These are phyloP conservation scores for Amphibolis antarctica DNA, from an alignment of 106 monocot genomes.

Conservation along the genomic window DNA sequence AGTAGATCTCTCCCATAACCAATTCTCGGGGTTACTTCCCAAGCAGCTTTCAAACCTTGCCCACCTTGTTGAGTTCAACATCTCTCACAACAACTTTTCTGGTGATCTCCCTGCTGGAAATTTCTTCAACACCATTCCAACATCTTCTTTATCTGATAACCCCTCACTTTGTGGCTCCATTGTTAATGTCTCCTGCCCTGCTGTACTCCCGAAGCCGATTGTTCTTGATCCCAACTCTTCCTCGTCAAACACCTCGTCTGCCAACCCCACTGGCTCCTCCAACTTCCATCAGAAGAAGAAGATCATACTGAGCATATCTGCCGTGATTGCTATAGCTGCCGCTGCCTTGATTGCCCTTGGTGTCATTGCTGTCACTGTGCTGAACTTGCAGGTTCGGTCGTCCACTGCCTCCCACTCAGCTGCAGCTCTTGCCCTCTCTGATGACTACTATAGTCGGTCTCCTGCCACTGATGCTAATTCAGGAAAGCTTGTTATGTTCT, in stretches of 20 bases:
- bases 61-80: conserved; percentile 50
- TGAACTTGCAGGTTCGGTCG: conserved; percentile 46
- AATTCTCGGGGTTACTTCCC: conserved; percentile 54
- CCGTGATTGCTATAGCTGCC: conserved; percentile 73
- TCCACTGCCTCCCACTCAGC: conserved; percentile 23
- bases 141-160: conserved; percentile 60
- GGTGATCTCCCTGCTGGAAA: conserved; percentile 61
- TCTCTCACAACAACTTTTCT: conserved; percentile 64
- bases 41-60: conserved; percentile 53
- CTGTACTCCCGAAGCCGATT: conserved; percentile 80
- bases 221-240: conserved; percentile 84
- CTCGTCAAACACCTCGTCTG: conserved; percentile 15
- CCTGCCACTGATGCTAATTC: conserved; percentile 49
- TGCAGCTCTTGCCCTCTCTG: conserved; percentile 30
- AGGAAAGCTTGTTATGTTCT: conserved; percentile 81
- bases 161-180: conserved; percentile 62
- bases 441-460: conserved; percentile 46
- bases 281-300: conserved; percentile 41
- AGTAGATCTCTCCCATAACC: conserved; percentile 61
- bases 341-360: conserved; percentile 58
- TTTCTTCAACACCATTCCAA: conserved; percentile 55
- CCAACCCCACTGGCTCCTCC: conserved; percentile 13
- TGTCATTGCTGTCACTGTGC: conserved; percentile 52
- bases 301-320: conserved; percentile 78
- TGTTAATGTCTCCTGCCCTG: conserved; percentile 49